Evolutionary conservation across 768 basidiomycete genomes (phyloP).

Genomic region (Tricholoma hemisulphureum): DNA sequence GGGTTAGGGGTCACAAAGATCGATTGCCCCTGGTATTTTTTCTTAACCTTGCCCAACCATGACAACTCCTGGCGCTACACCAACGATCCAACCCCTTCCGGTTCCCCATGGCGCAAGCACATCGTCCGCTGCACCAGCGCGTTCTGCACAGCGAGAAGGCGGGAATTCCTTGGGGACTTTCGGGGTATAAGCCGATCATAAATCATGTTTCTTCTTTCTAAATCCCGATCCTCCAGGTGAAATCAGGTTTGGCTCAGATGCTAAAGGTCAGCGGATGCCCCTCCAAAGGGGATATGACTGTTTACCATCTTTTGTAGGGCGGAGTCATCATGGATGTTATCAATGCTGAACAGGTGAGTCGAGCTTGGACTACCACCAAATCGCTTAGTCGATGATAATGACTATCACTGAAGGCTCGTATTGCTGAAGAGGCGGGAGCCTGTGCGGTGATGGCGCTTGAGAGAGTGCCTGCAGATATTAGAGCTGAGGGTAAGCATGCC

Average conservation of each 20-base stretch:
- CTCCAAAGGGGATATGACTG: neutral
- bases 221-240: slow-evolving; percentile 54
- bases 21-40: slow-evolving; percentile 19
- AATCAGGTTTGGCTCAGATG: slow-evolving; percentile 96
- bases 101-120: slow-evolving; percentile 37
- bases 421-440: slow-evolving; percentile 96
- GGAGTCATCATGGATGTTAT: slow-evolving; percentile 96
- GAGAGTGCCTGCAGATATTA: slow-evolving; percentile 93
- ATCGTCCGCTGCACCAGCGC: slow-evolving; percentile 50
- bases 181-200: slow-evolving; percentile 39
- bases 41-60: slow-evolving; percentile 18
- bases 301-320: slow-evolving; percentile 44
- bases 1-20: slow-evolving; percentile 29
- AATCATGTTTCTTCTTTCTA: slow-evolving; percentile 5
- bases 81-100: slow-evolving; percentile 32
- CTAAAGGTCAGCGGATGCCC: slow-evolving; percentile 61
- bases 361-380: slow-evolving; percentile 3
- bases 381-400: slow-evolving; percentile 5
- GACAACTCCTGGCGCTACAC: slow-evolving; percentile 27
- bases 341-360: slow-evolving; percentile 58
- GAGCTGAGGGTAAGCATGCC: slow-evolving; percentile 54
- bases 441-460: slow-evolving; percentile 98
- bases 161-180: slow-evolving; percentile 70
- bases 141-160: slow-evolving; percentile 49
- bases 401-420: slow-evolving; percentile 65